A percentile compares a stretch with the other conserved stretches of the same genome.
These are phyloP conservation scores for Ophiocordyceps camponoti-floridani DNA, from an alignment of 2,329 filamentous ascomycete genomes.

Conservation along the genomic window DNA sequence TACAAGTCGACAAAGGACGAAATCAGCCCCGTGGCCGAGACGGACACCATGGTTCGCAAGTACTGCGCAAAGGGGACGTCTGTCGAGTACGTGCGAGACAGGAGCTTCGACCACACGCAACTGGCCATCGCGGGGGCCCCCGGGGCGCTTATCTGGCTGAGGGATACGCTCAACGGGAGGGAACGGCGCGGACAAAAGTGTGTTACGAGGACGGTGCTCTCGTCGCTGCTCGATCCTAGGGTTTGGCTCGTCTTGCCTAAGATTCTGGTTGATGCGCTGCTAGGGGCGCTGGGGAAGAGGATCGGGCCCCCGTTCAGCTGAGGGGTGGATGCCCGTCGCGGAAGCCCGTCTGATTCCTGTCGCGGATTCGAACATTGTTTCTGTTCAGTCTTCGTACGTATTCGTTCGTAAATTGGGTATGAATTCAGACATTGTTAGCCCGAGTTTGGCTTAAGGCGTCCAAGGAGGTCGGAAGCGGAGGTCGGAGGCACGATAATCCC, in stretches of 20 bases:
- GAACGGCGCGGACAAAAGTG: neutral
- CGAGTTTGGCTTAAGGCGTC: neutral
- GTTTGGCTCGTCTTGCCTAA: conserved; percentile 3
- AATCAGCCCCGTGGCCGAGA: conserved; percentile 22
- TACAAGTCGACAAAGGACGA: conserved; percentile 31
- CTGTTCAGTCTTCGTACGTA: neutral
- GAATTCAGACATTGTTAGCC: too few relatives aligned
- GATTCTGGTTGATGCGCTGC: conserved; percentile 3
- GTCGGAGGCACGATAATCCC: neutral
- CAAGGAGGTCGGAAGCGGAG: neutral
- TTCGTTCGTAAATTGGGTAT: neutral
- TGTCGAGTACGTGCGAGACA: conserved; percentile 25
- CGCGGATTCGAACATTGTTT: neutral
- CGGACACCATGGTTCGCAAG: conserved; percentile 20
- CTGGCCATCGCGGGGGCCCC: conserved; percentile 4
- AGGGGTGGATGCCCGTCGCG: neutral
- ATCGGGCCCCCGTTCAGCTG: conserved; percentile 3
- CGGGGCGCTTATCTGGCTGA: conserved; percentile 6
- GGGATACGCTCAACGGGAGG: conserved; percentile 3
- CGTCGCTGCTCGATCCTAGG: conserved; percentile 4
- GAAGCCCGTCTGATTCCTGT: neutral
- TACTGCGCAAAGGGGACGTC: conserved; percentile 23
- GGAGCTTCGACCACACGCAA: conserved; percentile 18
- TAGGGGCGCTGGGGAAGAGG: conserved; percentile 3
- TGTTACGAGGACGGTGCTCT: conserved; percentile 1